Evolutionary conservation across 208 protist species (phyloP).

Genomic region (Acanthamoeba rhysodes): DNA sequence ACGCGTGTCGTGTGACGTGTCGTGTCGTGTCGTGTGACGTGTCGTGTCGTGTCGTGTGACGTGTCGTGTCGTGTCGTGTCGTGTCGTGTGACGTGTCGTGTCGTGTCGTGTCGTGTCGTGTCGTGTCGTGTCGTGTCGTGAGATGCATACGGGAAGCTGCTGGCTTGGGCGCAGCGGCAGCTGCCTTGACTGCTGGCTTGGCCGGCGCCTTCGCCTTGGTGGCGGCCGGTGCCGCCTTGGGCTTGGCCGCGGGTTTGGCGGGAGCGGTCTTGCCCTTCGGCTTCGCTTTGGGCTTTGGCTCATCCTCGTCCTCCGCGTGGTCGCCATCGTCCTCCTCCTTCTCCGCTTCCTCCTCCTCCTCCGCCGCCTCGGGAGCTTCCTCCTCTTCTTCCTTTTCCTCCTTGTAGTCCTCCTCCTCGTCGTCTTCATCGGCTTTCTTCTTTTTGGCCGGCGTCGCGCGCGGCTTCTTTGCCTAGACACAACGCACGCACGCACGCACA

Average conservation of each 20-base stretch:
- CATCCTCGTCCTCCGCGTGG: background rate
- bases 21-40: background rate
- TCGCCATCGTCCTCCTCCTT: background rate
- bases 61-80: background rate
- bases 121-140: background rate
- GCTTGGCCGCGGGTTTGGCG: background rate
- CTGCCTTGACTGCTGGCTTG: background rate
- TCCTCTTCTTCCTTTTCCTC: background rate
- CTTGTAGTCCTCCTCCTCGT: background rate
- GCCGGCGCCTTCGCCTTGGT: background rate
- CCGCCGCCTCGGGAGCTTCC: background rate
- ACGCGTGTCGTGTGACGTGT: background rate
- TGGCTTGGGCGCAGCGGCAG: background rate
- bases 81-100: too few relatives aligned
- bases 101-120: background rate
- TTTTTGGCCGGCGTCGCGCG: background rate
- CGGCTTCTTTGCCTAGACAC: background rate
- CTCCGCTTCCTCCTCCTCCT: slow-evolving; percentile 4
- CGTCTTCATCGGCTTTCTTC: background rate
- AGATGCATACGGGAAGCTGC: background rate
- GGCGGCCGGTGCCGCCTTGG: background rate
- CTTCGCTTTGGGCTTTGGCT: background rate
- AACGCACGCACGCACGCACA: too few relatives aligned
- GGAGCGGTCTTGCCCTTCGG: background rate
- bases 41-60: background rate